Base-by-base conservation (phyloP, 768 basidiomycete species). In the Holtermannia corniformis region DNA sequence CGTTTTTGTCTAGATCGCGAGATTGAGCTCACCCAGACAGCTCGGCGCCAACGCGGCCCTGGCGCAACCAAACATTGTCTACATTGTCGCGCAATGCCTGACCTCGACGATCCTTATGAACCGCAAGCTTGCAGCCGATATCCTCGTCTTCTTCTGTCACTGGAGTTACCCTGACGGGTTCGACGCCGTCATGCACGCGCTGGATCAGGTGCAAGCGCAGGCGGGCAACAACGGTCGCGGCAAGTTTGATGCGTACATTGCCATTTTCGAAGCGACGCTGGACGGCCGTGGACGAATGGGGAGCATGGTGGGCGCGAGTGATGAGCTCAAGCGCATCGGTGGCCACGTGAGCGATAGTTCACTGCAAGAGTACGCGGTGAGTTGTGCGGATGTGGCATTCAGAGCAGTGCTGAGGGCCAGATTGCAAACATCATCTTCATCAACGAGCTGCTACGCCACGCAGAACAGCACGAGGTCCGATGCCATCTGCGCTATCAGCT, bases 211-310 rank as follows among this genome's bases (percentile, higher is more conserved):
- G 32, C 32, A 37, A 16, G 32, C 32, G 32, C 32, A 37, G 10
- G 37, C 45, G 40, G 41, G 57, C 61, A 20, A 50, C 50, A 5
- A 61, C 64, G 27, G 25, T 62, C n/a, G 40, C 57, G 3, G 63
- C 68, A 58, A 64, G 24, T 97, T 88, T 68, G 83, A 82, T 56
- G 90, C 81, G 62, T 97, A 90, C 92, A 87, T 97, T 67, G 84
- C 82, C 60, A 84, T 83, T 0, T 75, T 93, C 58, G 85, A 89
- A 59, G 73, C 75, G 23, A 81, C 81, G 2, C 77, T 96, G 16
- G 79, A 82, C 44, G 92, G 91, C 2, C 76, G 90, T 51, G 93
- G 93, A 1, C 85, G 83, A 70, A 91, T 96, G 88, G 93, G 93
- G 1, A 95, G 87, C 67, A 72, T 87, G 40, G 93, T 99, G 5